Percentiles rank a stretch among this genome's conserved stretches.
Conservation (phyloP, 495 filamentous ascomycete genomes). For the Aspergillus kassunensis region DNA sequence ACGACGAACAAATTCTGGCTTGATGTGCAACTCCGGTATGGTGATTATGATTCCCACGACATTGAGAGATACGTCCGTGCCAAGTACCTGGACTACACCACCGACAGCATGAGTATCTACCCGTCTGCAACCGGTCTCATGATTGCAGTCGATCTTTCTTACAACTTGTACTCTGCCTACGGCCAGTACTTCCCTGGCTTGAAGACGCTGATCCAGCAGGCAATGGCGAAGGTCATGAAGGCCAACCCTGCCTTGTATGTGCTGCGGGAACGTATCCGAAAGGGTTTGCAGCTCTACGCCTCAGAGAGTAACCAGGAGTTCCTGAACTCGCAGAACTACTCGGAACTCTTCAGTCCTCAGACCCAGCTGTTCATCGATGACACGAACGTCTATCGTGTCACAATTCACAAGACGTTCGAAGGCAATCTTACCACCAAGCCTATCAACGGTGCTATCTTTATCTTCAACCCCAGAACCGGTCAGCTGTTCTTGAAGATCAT, state of each 20-base stretch:
- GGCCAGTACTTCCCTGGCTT: conserved; percentile 98
- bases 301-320: conserved; percentile 99
- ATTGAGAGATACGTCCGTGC: conserved; percentile 97
- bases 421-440: conserved; percentile 99
- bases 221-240: conserved; percentile 99
- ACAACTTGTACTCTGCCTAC: conserved; percentile 97
- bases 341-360: conserved; percentile 97
- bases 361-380: conserved; percentile 99
- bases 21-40: conserved; percentile 96
- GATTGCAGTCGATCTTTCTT: conserved; percentile 97
- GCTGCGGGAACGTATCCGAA: conserved; percentile 93
- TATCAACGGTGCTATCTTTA: conserved; percentile 99
- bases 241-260: conserved; percentile 98
- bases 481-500: conserved; percentile 99
- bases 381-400: conserved; percentile 99
- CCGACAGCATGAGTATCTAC: conserved; percentile 98
- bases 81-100: conserved; percentile 99
- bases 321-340: conserved; percentile 99
- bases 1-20: conserved; percentile 99
- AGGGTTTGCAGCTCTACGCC: conserved; percentile 96
- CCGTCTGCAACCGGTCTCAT: conserved; percentile 96
- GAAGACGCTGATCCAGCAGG: conserved; percentile 94
- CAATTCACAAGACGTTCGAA: conserved; percentile 99
- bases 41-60: conserved; percentile 98
- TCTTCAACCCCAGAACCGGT: conserved; percentile 97